These are phyloP conservation scores for Nephelium lappaceum DNA, from an alignment of 345 rosid genomes.

Conservation along the genomic window DNA sequence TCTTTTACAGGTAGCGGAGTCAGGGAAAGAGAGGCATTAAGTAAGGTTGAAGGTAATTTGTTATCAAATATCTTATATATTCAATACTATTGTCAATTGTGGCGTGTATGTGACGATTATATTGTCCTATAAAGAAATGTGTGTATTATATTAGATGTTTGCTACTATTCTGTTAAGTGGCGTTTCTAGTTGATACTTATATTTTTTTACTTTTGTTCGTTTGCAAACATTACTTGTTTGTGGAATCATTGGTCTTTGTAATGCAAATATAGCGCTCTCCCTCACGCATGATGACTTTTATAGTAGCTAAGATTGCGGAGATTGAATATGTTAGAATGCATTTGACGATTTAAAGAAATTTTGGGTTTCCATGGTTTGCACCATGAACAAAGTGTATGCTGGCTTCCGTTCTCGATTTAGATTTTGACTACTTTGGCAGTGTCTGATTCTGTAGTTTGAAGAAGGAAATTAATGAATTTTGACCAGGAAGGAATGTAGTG, in stretches of 20 bases:
- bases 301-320: neutral
- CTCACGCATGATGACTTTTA: neutral
- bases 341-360: neutral
- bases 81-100: neutral
- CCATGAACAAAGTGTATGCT: neutral
- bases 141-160: neutral
- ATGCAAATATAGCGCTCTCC: neutral
- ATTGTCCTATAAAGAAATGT: neutral
- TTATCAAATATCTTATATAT: neutral
- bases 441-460: neutral
- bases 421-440: neutral
- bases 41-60: conserved; percentile 53
- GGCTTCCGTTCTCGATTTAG: neutral
- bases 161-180: neutral
- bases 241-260: neutral
- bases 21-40: conserved; percentile 42
- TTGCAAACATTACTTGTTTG: neutral
- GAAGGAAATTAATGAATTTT: neutral
- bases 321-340: neutral
- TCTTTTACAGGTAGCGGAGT: conserved; percentile 40
- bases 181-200: neutral
- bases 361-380: neutral
- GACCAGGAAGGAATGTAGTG: neutral
- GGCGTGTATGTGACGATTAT: neutral
- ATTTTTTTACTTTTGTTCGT: too few species aligned